Evolutionary conservation across 2,329 filamentous ascomycete species (phyloP).

Genomic region (Ophiostoma angusticollis): DNA sequence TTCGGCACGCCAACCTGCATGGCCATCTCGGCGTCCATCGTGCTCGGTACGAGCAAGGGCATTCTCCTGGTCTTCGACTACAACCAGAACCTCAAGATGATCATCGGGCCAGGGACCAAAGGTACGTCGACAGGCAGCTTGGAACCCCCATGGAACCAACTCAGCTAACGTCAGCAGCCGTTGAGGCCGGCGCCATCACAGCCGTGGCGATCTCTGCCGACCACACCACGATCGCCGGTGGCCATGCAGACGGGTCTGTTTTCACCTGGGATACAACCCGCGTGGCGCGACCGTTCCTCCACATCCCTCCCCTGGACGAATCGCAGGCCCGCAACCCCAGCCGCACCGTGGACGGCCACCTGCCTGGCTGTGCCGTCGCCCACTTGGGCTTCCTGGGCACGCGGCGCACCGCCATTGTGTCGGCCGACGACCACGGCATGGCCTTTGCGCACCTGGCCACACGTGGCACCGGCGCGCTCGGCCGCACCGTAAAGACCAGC

Average conservation of each 20-base stretch:
- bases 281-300: constrained; percentile 75
- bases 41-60: constrained; percentile 85
- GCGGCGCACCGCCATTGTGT: constrained; percentile 85
- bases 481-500: constrained; percentile 75
- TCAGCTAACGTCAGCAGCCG: constrained; percentile 43
- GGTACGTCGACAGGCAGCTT: constrained; percentile 47
- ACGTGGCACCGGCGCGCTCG: constrained; percentile 75
- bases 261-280: constrained; percentile 92
- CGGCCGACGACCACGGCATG: constrained; percentile 91
- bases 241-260: constrained; percentile 80
- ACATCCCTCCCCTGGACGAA: constrained; percentile 66
- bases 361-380: constrained; percentile 62
- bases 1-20: constrained; percentile 88
- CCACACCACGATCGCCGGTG: constrained; percentile 79
- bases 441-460: constrained; percentile 95
- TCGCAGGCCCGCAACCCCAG: constrained; percentile 41
- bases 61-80: constrained; percentile 95
- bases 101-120: constrained; percentile 87
- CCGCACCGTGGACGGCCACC: constrained; percentile 67
- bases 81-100: constrained; percentile 85
- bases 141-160: no score
- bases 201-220: constrained; percentile 86
- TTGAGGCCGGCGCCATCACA: constrained; percentile 81
- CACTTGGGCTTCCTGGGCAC: constrained; percentile 94
- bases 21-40: constrained; percentile 75